Conservation (phyloP, 345 rosid species). For the Garcia nutans region DNA sequence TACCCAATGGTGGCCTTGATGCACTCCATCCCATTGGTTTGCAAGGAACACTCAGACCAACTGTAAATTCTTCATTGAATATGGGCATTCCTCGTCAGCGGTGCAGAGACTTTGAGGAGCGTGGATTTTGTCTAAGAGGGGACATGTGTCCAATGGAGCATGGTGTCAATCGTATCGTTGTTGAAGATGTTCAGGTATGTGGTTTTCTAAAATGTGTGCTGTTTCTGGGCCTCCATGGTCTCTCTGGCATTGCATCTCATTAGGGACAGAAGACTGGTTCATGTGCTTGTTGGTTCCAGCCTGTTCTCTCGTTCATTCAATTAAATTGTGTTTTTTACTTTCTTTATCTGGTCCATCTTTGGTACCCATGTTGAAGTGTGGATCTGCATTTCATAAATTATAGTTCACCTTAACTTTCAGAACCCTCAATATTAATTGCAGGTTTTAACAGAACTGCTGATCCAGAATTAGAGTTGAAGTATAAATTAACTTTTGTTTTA, state of each 20-base stretch:
- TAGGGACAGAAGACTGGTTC: neutral
- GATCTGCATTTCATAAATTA: neutral
- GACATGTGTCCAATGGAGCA: slow-evolving; percentile 99
- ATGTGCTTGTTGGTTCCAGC: neutral
- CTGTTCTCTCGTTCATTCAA: neutral
- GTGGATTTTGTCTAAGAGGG: slow-evolving; percentile 97
- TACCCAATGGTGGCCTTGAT: slow-evolving; percentile 78
- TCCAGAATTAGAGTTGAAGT: neutral
- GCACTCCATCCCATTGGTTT: slow-evolving; percentile 64
- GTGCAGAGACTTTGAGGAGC: slow-evolving; percentile 98
- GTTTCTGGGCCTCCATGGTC: neutral
- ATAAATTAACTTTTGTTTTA: neutral
- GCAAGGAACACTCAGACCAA: slow-evolving; percentile 70
- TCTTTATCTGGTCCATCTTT: neutral
- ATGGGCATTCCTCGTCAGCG: slow-evolving; percentile 76
- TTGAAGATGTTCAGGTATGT: slow-evolving; percentile 95
- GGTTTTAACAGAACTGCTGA: neutral
- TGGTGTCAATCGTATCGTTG: slow-evolving; percentile 95
- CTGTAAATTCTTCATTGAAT: slow-evolving; percentile 55
- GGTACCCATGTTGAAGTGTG: neutral
- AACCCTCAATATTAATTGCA: neutral
- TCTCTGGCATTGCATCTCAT: neutral
- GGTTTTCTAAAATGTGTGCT: neutral
- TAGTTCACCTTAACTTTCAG: neutral
- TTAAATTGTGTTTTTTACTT: neutral